Conservation (phyloP, 2,329 filamentous ascomycete genomes). For the Proliferodiscus dingleyae region DNA sequence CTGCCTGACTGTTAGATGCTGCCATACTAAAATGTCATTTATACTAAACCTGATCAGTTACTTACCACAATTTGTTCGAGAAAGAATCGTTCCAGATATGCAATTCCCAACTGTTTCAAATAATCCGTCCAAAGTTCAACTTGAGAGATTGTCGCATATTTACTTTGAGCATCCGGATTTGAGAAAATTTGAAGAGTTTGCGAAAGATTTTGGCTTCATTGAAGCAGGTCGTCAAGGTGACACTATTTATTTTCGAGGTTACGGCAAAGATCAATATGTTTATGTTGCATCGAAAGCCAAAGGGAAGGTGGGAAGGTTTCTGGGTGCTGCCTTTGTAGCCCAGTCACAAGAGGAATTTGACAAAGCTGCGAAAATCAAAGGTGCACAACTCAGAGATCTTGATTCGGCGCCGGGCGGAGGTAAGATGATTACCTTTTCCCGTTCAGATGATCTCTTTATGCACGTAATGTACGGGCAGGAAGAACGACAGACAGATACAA, state of each 20-base stretch:
- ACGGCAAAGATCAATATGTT: slow-evolving; percentile 53
- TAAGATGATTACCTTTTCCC: slow-evolving; percentile 44
- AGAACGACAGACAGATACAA: slow-evolving; percentile 26
- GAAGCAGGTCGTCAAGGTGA: slow-evolving; percentile 26
- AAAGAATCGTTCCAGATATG: too few relatives aligned
- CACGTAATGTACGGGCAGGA: slow-evolving; percentile 36
- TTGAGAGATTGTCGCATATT: too few relatives aligned
- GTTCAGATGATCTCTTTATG: slow-evolving; percentile 50
- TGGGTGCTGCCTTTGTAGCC: slow-evolving; percentile 53
- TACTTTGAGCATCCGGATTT: too few relatives aligned
- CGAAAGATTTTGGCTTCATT: slow-evolving; percentile 31
- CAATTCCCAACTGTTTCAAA: too few relatives aligned
- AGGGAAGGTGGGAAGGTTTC: slow-evolving; percentile 44
- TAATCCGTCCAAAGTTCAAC: too few relatives aligned
- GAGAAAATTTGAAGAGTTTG: slow-evolving; percentile 13
- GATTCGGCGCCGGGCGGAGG: slow-evolving; percentile 46
- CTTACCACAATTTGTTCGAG: too few relatives aligned
- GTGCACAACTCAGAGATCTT: slow-evolving; percentile 42
- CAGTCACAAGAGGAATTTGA: slow-evolving; percentile 49
- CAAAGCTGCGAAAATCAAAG: slow-evolving; percentile 41
- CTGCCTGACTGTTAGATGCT: too few relatives aligned
- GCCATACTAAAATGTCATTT: too few relatives aligned
- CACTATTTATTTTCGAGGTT: slow-evolving; percentile 53
- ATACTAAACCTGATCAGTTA: too few relatives aligned
- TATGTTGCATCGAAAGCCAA: slow-evolving; percentile 49